Base-by-base conservation (phyloP, 208 protist genomes). In the Wallacemonas collosoma region DNA sequence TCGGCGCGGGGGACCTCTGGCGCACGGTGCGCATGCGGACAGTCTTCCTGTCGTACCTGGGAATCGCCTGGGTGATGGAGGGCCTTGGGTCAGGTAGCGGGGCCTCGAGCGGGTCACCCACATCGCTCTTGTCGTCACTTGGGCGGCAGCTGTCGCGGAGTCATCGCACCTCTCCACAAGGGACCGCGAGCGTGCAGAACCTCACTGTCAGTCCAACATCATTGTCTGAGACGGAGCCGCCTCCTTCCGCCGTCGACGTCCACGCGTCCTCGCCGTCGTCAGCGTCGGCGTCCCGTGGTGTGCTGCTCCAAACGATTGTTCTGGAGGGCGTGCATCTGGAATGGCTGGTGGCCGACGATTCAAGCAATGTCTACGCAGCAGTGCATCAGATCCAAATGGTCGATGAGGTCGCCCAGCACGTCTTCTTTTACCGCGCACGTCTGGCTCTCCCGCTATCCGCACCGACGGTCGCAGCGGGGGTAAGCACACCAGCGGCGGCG, bases 341-440 rank as follows among this genome's bases (percentile, higher is more conserved):
- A 50, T 76, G 71, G 26, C 76, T 93, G 8, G 71, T 78, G 11
- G 77, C 83, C 7, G 86, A 85, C 40, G 82, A 93, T 75, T 85
- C 76, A 17, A 72, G 72, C 64, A 88, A 71, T 39, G 62, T 81
- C 39, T 87, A 81, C 60, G 63, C 83, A 35, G 71, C 79, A 17
- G 61, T 94, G 0, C 85, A 88, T 56, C 84, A 83, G 62, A 65
- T 94, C 70, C 86, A 94, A 71, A 55, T 89, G 54, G 80, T 92
- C 14, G 85, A 94, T 60, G 84, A 86, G 66, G 68, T 80, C 39
- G 51, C 58, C 35, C 63, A 64, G 50, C 26, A n/a, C 12, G 78
- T 89, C 12, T 78, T 89, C 57, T 43, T 88, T 2, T 83, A 92
- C 65, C 86, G 89, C 15, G 89, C 86, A 2, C 73, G 73, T n/a